Percentiles rank a stretch among this genome's conserved stretches.
Evolutionary conservation across 768 basidiomycete genomes (phyloP).

Genomic region (Boletus rubropictus): DNA sequence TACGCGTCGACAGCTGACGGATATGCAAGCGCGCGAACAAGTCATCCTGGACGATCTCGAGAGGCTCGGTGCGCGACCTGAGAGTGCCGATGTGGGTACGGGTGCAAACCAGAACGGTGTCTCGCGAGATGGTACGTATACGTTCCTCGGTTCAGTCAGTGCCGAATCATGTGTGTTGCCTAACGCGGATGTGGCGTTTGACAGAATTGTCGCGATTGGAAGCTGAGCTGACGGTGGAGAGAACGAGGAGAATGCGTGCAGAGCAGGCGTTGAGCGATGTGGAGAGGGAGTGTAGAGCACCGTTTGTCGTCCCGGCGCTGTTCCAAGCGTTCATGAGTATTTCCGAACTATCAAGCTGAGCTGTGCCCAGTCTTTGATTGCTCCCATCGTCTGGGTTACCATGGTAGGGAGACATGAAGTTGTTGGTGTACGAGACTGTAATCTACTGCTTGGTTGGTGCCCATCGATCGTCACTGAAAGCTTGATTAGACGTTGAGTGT

Average conservation of each 20-base stretch:
- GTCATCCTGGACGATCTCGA: constrained; percentile 21
- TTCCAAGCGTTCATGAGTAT: constrained; percentile 48
- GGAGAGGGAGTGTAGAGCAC: constrained; percentile 43
- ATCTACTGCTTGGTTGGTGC: no score
- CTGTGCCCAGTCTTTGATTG: background rate
- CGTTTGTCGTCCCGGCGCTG: constrained; percentile 54
- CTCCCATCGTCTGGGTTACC: background rate
- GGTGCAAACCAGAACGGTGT: background rate
- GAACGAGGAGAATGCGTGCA: constrained; percentile 33
- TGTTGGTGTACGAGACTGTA: no score
- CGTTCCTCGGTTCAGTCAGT: background rate
- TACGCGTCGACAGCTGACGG: constrained; percentile 21
- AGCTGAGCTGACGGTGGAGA: constrained; percentile 35
- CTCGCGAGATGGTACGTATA: constrained; percentile 15
- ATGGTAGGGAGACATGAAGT: background rate
- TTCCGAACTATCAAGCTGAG: constrained; percentile 38
- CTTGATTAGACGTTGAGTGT: constrained; percentile 9
- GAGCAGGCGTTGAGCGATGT: constrained; percentile 45
- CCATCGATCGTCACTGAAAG: background rate
- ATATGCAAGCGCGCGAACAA: constrained; percentile 22
- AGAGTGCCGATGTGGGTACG: background rate
- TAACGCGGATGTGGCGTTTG: background rate
- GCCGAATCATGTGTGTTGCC: background rate
- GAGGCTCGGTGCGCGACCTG: constrained; percentile 8
- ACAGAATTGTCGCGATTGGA: constrained; percentile 26